Conservation (phyloP, 1,284 basidiomycete genomes). For the Athelia psychrophila region DNA sequence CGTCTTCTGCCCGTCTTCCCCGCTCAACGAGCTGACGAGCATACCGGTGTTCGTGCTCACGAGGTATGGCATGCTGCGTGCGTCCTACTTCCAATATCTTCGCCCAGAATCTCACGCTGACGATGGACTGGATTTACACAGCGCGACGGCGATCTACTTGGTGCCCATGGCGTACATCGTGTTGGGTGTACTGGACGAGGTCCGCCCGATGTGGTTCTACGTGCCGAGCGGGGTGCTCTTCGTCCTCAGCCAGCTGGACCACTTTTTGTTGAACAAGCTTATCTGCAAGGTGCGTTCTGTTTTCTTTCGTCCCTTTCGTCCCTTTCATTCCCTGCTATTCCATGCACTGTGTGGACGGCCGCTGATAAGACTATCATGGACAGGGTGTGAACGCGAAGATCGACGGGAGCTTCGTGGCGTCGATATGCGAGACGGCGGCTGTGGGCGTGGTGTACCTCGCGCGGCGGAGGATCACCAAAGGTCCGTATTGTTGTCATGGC, state of each 20-base stretch:
- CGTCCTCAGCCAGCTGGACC: slow-evolving; percentile 73
- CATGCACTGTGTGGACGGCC: background rate
- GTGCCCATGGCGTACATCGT: slow-evolving; percentile 76
- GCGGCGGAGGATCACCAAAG: slow-evolving; percentile 85
- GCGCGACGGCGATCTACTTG: slow-evolving; percentile 66
- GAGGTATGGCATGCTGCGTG: slow-evolving; percentile 83
- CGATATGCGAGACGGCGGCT: slow-evolving; percentile 69
- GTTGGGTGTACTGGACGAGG: slow-evolving; percentile 65
- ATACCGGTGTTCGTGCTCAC: slow-evolving; percentile 78
- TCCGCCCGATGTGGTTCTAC: slow-evolving; percentile 71
- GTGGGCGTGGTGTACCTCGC: slow-evolving; percentile 73
- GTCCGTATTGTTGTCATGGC: no score
- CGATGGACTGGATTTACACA: slow-evolving; percentile 26
- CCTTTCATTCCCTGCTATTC: slow-evolving; percentile 13
- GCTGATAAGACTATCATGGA: slow-evolving; percentile 4
- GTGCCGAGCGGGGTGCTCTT: slow-evolving; percentile 65
- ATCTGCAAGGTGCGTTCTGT: slow-evolving; percentile 77
- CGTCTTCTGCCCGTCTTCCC: slow-evolving; percentile 58
- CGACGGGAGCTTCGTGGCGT: slow-evolving; percentile 82
- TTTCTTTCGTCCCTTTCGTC: no score
- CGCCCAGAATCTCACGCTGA: slow-evolving; percentile 2
- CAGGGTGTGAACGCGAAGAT: slow-evolving; percentile 64
- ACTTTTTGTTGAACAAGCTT: slow-evolving; percentile 72
- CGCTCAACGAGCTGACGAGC: slow-evolving; percentile 53
- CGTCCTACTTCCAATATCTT: slow-evolving; percentile 31